These are phyloP conservation scores for Komagataella mondaviorum DNA, from an alignment of 805 yeast species.

Conservation along the genomic window DNA sequence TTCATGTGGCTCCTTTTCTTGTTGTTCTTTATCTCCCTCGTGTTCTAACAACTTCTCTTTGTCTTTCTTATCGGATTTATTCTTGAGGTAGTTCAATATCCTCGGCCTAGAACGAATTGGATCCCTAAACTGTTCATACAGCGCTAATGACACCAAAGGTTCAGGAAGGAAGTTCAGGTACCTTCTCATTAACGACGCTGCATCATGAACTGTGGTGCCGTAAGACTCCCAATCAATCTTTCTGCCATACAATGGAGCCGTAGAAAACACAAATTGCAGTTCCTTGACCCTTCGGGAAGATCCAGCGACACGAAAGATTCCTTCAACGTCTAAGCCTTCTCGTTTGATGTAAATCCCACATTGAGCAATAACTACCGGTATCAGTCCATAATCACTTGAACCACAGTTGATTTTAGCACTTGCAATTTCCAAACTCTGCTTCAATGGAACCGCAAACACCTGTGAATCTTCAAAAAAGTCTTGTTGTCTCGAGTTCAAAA, in stretches of 20 bases:
- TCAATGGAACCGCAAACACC: constrained; percentile 75
- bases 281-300: constrained; percentile 79
- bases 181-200: constrained; percentile 80
- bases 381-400: constrained; percentile 56
- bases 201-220: constrained; percentile 74
- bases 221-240: constrained; percentile 85
- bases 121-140: constrained; percentile 67
- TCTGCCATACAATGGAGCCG: constrained; percentile 85
- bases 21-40: constrained; percentile 1
- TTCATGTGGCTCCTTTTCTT: not conserved
- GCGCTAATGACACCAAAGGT: constrained; percentile 71
- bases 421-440: constrained; percentile 59
- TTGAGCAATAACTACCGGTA: constrained; percentile 91
- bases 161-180: constrained; percentile 82
- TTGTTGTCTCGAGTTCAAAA: constrained; percentile 26
- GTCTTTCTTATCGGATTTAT: not conserved
- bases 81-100: constrained; percentile 42
- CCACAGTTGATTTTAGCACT: constrained; percentile 62
- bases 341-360: constrained; percentile 81
- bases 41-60: constrained; percentile 3
- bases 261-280: constrained; percentile 68
- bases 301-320: constrained; percentile 90
- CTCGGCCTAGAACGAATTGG: constrained; percentile 59
- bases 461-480: constrained; percentile 29
- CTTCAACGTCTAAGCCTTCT: constrained; percentile 70